phyloP scores from a whole-genome alignment of 2,329 filamentous ascomycete species.

The Epicoccum nigrum region DNA sequence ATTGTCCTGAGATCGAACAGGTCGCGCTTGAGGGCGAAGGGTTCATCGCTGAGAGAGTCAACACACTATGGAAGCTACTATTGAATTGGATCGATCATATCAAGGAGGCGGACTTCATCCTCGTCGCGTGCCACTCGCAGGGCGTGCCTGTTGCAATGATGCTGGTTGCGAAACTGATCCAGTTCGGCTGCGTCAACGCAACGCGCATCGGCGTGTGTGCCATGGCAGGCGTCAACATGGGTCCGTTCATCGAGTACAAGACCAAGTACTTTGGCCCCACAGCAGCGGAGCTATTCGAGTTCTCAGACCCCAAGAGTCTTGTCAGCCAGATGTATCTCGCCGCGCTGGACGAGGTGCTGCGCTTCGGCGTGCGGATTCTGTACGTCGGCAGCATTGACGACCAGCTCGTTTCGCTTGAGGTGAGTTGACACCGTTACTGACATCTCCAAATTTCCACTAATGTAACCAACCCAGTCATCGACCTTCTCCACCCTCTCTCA shows the following conservation, averaged over 20 bases:
- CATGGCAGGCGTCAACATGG: constrained; percentile 90
- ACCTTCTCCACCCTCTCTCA: constrained; percentile 85
- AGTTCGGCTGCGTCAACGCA: constrained; percentile 80
- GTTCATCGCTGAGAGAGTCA: constrained; percentile 85
- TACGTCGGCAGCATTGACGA: constrained; percentile 96
- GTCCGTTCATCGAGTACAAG: constrained; percentile 91
- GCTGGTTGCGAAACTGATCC: constrained; percentile 89
- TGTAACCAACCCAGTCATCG: constrained; percentile 74
- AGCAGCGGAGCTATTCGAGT: constrained; percentile 94
- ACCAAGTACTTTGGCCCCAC: constrained; percentile 87
- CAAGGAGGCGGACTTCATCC: constrained; percentile 82
- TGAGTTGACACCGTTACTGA: constrained; percentile 46
- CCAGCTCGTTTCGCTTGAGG: constrained; percentile 91
- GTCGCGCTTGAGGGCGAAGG: constrained; percentile 95
- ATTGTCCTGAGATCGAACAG: constrained; percentile 84
- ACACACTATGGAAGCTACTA: constrained; percentile 91
- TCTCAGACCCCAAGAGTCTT: constrained; percentile 78
- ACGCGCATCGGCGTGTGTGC: constrained; percentile 81
- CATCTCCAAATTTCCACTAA: not conserved
- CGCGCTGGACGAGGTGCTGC: constrained; percentile 74
- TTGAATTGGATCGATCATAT: constrained; percentile 95
- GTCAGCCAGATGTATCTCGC: constrained; percentile 83
- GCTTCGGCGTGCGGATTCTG: constrained; percentile 80
- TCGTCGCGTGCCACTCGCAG: constrained; percentile 94
- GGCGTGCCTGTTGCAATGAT: constrained; percentile 93